phyloP scores from a whole-genome alignment of 495 filamentous ascomycete species.

The Sordaria brevicollis region DNA sequence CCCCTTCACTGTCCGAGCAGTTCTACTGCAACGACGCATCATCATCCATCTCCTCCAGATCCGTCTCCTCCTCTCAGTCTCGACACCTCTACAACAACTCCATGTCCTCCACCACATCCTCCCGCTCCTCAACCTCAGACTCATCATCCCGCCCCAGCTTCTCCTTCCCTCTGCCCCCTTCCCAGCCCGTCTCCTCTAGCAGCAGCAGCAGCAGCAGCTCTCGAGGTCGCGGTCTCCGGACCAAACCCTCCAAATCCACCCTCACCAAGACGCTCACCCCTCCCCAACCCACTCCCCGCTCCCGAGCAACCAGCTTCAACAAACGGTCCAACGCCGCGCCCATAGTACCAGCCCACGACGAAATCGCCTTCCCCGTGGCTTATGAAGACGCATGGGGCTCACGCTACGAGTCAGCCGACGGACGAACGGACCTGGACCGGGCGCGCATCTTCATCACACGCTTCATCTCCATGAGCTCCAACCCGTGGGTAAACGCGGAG shows the following conservation, averaged over 20 bases:
- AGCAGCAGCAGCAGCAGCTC: too few species aligned
- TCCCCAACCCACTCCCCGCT: not conserved
- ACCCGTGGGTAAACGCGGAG: constrained; percentile 8
- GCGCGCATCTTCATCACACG: constrained; percentile 23
- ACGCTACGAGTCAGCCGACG: not conserved
- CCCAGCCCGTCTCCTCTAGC: not conserved
- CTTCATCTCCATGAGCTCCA: constrained; percentile 16
- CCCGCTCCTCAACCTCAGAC: not conserved
- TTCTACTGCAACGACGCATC: not conserved
- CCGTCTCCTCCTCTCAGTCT: not conserved
- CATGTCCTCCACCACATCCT: not conserved
- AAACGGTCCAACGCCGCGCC: not conserved
- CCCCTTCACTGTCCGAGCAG: not conserved
- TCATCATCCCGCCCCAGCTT: not conserved
- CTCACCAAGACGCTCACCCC: not conserved
- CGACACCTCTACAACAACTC: not conserved
- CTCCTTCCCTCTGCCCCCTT: not conserved
- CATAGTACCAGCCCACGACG: not conserved
- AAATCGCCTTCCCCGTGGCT: constrained; percentile 21
- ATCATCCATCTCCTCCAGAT: not conserved
- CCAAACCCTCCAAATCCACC: not conserved
- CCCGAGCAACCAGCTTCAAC: not conserved
- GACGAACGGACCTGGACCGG: constrained; percentile 18
- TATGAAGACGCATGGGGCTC: constrained; percentile 25
- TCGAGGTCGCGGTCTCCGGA: not conserved